Base-by-base conservation (phyloP, 768 basidiomycete species). In the Lanmaoa pseudosensibilis region DNA sequence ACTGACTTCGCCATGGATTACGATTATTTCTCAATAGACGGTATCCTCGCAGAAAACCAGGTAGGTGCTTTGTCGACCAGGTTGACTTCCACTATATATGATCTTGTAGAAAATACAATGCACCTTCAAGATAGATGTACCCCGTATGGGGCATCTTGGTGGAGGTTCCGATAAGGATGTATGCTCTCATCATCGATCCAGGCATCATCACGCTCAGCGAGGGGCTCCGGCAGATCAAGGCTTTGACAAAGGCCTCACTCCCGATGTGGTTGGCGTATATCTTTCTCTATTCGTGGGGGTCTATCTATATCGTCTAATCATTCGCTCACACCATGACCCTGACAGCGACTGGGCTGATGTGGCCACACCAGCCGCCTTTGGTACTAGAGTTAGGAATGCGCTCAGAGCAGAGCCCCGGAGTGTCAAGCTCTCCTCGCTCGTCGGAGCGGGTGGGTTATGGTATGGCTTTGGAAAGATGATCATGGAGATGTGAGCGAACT, bases 231-330 rank as follows among this genome's bases (percentile, higher is more conserved):
- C 48, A 97, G 94, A 92, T 98, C 55, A 83, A 86, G 56, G 78
- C 84, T 15, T 74, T 81, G 32, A 85, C 83, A 66, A 96, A 93
- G 69, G 75, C 89, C 2, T 88, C 90, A 61, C 76, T 98, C 11
- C 94, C 95, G 3, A 83, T 94, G 61, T 98, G 95, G 95, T 80
- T 98, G 48, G 91, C 88, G 0, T 90, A 93, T 63, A 90, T 88
- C 51, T 78, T 96, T 53, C 82, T 94, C 47, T 86, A 87, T 65
- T 88, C 90, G 90, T 93, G 46, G 78, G n/a, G 52, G 18, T 38
- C 43, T 27, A 46, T 53, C 39, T 44, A 46, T 33, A 40, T 43
- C 38, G 37, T 44, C 38, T 27, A 23, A 6, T 40, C 45, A 19
- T 46, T 18, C 40, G 43, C 44, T 50, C 45, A 54, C 47, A 37